Conservation (phyloP, 2,329 filamentous ascomycete genomes). For the Pseudogymnoascus pannorum region DNA sequence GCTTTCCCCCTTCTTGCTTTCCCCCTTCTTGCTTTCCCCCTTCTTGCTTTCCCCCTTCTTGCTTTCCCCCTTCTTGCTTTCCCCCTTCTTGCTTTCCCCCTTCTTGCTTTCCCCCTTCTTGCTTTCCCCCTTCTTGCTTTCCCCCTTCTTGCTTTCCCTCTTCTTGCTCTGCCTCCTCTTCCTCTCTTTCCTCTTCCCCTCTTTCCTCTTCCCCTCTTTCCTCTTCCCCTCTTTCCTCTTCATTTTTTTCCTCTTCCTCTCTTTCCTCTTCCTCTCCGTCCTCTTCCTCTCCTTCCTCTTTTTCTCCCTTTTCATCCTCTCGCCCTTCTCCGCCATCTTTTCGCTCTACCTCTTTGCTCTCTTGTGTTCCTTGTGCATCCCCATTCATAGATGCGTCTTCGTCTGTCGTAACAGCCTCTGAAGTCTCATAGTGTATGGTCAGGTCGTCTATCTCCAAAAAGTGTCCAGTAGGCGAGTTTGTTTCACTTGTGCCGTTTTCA, state of each 20-base stretch:
- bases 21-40: too few species aligned
- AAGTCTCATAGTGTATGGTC: background rate
- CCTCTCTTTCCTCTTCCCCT: background rate
- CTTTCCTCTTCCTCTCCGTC: background rate
- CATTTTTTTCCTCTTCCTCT: background rate
- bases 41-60: too few species aligned
- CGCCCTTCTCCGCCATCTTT: too few species aligned
- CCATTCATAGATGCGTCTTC: background rate
- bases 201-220: background rate
- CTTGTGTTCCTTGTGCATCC: background rate
- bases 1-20: too few species aligned
- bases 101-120: background rate
- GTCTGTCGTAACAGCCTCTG: background rate
- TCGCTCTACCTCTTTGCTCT: background rate
- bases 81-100: background rate
- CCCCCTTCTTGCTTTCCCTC: background rate
- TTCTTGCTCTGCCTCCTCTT: background rate
- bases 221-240: background rate
- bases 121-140: background rate
- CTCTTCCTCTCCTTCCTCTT: background rate
- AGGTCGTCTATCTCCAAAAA: background rate
- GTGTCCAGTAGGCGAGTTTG: background rate
- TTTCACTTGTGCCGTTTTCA: background rate
- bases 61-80: background rate
- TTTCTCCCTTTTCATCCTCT: background rate